Conservation (phyloP, 345 rosid genomes). For the Aquilaria yunnanensis region DNA sequence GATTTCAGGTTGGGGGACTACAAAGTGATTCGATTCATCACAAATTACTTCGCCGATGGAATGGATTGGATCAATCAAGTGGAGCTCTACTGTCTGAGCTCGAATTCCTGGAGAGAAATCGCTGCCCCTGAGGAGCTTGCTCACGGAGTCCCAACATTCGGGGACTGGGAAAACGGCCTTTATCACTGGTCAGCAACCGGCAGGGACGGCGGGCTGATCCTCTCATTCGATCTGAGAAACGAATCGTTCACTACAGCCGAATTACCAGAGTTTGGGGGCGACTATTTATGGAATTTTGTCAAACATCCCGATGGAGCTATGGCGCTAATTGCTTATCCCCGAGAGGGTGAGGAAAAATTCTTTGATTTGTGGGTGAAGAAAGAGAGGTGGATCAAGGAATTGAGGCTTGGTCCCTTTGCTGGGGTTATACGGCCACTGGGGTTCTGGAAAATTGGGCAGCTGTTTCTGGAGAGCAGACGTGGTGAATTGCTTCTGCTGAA, state of each 20-base stretch:
- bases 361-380: slow-evolving; percentile 10
- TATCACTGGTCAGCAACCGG: not conserved
- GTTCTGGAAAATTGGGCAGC: slow-evolving; percentile 4
- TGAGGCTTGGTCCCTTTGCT: slow-evolving; percentile 1
- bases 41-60: not conserved
- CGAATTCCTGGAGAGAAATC: slow-evolving; percentile 11
- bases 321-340: not conserved
- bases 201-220: not conserved
- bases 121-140: not conserved
- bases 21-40: slow-evolving; percentile 6
- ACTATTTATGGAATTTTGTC: too few relatives aligned
- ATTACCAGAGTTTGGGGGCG: not conserved
- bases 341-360: not conserved
- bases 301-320: not conserved
- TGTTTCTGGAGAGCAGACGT: not conserved
- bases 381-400: slow-evolving; percentile 3
- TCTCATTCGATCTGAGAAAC: slow-evolving; percentile 5
- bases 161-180: not conserved
- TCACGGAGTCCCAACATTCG: not conserved
- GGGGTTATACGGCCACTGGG: slow-evolving; percentile 5
- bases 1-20: slow-evolving; percentile 1
- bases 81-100: not conserved
- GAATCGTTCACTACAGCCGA: not conserved
- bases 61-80: not conserved
- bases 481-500: not conserved